These are phyloP conservation scores for Myxozyma lipomycoides DNA, from an alignment of 805 yeast species.

Conservation along the genomic window DNA sequence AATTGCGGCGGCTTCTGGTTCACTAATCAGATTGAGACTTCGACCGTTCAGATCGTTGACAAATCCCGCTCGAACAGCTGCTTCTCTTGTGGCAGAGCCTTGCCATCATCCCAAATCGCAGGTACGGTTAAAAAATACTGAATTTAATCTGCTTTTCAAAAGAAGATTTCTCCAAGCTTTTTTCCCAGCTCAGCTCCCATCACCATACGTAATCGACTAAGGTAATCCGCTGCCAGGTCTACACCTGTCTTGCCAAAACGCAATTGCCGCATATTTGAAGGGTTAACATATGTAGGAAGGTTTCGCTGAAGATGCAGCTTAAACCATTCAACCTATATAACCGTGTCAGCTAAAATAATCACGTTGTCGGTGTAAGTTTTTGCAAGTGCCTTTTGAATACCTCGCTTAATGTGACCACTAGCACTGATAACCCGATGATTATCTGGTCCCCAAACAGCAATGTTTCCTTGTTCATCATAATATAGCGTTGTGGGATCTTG, in stretches of 20 bases:
- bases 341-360: too few species aligned
- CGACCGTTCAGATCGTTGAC: slow-evolving; percentile 11
- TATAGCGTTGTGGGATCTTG: slow-evolving; percentile 23
- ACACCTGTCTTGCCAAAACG: slow-evolving; percentile 21
- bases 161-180: slow-evolving; percentile 6
- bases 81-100: slow-evolving; percentile 17
- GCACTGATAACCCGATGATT: slow-evolving; percentile 2
- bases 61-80: slow-evolving; percentile 26
- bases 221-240: slow-evolving; percentile 21
- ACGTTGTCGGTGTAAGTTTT: too few species aligned
- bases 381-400: slow-evolving; percentile 10
- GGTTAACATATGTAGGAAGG: slow-evolving; percentile 4
- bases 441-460: slow-evolving; percentile 24
- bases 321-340: slow-evolving; percentile 17
- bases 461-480: slow-evolving; percentile 13
- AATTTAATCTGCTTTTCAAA: slow-evolving; percentile 9
- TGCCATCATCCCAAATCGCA: slow-evolving; percentile 27
- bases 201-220: slow-evolving; percentile 7
- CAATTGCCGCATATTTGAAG: neutral
- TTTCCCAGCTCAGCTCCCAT: slow-evolving; percentile 8
- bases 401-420: slow-evolving; percentile 12
- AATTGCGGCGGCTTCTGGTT: slow-evolving; percentile 27
- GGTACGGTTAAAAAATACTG: slow-evolving; percentile 25
- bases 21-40: slow-evolving; percentile 17
- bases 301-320: slow-evolving; percentile 19